Conservation (phyloP, 2,329 filamentous ascomycete species). For the Xylaria sp. region DNA sequence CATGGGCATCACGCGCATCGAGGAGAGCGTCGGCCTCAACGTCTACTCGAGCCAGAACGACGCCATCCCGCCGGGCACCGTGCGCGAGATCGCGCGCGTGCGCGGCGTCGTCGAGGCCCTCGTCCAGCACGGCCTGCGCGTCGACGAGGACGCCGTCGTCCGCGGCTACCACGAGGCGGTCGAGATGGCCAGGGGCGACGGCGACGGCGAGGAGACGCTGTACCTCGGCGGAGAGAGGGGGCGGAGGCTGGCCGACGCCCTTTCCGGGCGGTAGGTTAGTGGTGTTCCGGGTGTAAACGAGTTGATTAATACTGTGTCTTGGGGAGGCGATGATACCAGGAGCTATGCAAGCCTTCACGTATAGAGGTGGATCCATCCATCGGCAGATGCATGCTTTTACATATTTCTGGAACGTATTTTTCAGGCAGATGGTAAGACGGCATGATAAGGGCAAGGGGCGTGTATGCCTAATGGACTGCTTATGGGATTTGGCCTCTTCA, state of each 20-base stretch:
- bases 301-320: neutral
- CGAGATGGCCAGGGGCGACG: slow-evolving; percentile 68
- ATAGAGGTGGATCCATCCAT: neutral
- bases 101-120: slow-evolving; percentile 80
- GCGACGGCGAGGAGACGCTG: slow-evolving; percentile 57
- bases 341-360: neutral
- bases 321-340: slow-evolving; percentile 14
- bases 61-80: slow-evolving; percentile 72
- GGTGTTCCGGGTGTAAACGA: neutral
- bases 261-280: slow-evolving; percentile 35
- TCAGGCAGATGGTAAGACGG: too few relatives aligned
- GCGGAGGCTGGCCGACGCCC: slow-evolving; percentile 49
- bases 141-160: slow-evolving; percentile 88
- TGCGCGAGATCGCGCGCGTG: slow-evolving; percentile 85
- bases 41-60: slow-evolving; percentile 98
- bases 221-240: slow-evolving; percentile 64
- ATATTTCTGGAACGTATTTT: too few relatives aligned
- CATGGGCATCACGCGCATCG: slow-evolving; percentile 75
- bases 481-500: too few relatives aligned
- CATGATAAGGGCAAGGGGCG: too few relatives aligned
- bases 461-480: too few relatives aligned
- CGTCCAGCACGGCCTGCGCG: slow-evolving; percentile 77
- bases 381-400: neutral
- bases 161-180: slow-evolving; percentile 81
- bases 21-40: slow-evolving; percentile 81